A percentile compares a stretch with the other conserved stretches of the same genome.
These are phyloP conservation scores for Candida ficus DNA, from an alignment of 805 yeast genomes.

Conservation along the genomic window DNA sequence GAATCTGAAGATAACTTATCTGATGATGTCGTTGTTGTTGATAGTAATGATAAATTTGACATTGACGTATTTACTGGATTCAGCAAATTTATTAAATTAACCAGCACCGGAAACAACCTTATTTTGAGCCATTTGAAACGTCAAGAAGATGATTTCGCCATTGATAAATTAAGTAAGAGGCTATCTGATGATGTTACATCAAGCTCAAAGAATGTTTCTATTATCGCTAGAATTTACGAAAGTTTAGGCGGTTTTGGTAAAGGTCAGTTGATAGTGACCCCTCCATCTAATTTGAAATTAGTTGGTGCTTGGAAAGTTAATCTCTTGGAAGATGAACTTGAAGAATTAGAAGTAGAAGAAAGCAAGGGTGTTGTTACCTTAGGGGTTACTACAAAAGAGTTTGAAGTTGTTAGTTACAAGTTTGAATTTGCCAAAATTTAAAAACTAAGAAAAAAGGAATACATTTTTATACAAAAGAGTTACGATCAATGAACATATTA, in stretches of 20 bases:
- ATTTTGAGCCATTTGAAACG: conserved; percentile 77
- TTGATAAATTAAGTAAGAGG: conserved; percentile 2
- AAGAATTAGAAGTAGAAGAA: conserved; percentile 17
- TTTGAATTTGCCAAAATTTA: too few species aligned
- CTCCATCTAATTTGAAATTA: conserved; percentile 27
- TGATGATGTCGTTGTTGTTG: not conserved
- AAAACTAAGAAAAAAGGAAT: too few species aligned
- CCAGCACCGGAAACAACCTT: conserved; percentile 45
- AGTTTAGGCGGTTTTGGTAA: conserved; percentile 72
- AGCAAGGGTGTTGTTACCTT: conserved; percentile 46
- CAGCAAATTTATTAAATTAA: conserved; percentile 15
- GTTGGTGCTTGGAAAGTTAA: conserved; percentile 29
- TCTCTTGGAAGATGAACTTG: conserved; percentile 34
- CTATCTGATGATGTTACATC: conserved; percentile 11
- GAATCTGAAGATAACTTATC: not conserved
- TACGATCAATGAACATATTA: too few species aligned
- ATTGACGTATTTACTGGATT: not conserved
- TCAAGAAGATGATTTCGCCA: conserved; percentile 72
- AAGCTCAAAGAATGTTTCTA: conserved; percentile 43
- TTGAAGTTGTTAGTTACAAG: conserved; percentile 33
- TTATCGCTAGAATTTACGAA: conserved; percentile 64
- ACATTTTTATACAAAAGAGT: too few species aligned
- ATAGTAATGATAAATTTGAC: not conserved
- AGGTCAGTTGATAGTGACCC: conserved; percentile 44
- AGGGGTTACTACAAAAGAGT: conserved; percentile 40